Evolutionary conservation across 306 rosid genomes (phyloP), one percentile per base, ranked within the genome.

Genomic region (Acacia acuminata): DNA sequence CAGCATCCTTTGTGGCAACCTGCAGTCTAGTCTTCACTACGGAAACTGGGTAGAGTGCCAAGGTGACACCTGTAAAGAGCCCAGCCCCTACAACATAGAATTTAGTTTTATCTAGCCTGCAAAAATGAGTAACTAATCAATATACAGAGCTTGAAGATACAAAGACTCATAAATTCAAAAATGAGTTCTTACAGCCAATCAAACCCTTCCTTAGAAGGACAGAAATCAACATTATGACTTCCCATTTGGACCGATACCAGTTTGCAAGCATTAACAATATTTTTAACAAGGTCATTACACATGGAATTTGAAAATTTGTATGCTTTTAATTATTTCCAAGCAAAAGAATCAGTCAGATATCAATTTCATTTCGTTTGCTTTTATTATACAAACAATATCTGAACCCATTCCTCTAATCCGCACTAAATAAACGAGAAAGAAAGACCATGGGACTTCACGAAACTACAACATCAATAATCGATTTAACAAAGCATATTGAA

Each of bases 21-120:
- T 95, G 98, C 80, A 95, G 79, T 83, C 98, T 89, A 51, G 98
- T 93, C 85, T 95, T 95, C 81, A 95, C 93, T 71, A 95, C 93
- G 70, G 97, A 92, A 56, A 93, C 90, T 6, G 98, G 98, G 85
- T 95, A 92, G 76, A 95, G 92, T 25, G 91, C 95, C 79, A 90
- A 85, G 12, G 98, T 93, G 65, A 93, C 84, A 82, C 98, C 97
- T 3, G 98, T 91, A 72, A 92, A 95, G 81, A 95, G 92, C 40
- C 97, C 98, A 71, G 95, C 94, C 82, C 98, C 98, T 14, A 92
- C 87, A 7, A 87, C 97, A 86, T 87, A 95, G 83, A 95, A 92
- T 82, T 95, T 95, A 20, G 86, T 83, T 82, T 93, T 90, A 82
- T 95, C 97, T 81, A 95, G 87, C 97, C 98, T 95, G 92, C 89